phyloP scores from a whole-genome alignment of 2,329 filamentous ascomycete genomes.

The Capronia epimyces region DNA sequence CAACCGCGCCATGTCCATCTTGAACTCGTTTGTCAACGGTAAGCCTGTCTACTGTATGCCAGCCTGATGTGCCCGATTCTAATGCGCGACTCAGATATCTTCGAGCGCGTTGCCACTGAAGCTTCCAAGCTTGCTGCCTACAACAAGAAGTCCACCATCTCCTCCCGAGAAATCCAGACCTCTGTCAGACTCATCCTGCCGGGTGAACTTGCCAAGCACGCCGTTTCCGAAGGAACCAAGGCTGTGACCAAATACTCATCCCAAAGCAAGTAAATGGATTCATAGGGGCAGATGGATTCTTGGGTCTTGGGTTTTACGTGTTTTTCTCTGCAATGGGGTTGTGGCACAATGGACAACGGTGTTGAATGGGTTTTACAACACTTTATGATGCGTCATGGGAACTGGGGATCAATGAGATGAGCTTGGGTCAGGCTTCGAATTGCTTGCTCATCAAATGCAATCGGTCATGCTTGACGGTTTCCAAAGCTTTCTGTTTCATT shows the following conservation, averaged over 20 bases:
- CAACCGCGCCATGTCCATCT: slow-evolving; percentile 98
- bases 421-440: slow-evolving; percentile 13
- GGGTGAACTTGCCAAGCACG: slow-evolving; percentile 98
- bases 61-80: slow-evolving; percentile 9
- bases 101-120: slow-evolving; percentile 97
- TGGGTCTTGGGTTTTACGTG: slow-evolving; percentile 36
- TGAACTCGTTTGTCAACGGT: slow-evolving; percentile 99
- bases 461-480: slow-evolving; percentile 22
- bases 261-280: slow-evolving; percentile 80
- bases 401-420: slow-evolving; percentile 21
- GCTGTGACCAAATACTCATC: slow-evolving; percentile 99
- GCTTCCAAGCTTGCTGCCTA: slow-evolving; percentile 98
- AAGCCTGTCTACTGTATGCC: slow-evolving; percentile 38
- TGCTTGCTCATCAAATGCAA: slow-evolving; percentile 19
- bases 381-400: slow-evolving; percentile 28
- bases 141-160: slow-evolving; percentile 99
- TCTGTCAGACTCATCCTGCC: slow-evolving; percentile 97
- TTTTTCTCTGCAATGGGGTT: slow-evolving; percentile 38
- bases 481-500: slow-evolving; percentile 21
- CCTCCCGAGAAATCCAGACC: slow-evolving; percentile 98
- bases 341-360: slow-evolving; percentile 35
- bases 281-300: slow-evolving; percentile 38
- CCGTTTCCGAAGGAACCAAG: slow-evolving; percentile 99
- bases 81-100: slow-evolving; percentile 66
- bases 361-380: slow-evolving; percentile 39